These are phyloP conservation scores for Geoglossum cookeanum DNA, from an alignment of 2,329 filamentous ascomycete genomes.

Conservation along the genomic window DNA sequence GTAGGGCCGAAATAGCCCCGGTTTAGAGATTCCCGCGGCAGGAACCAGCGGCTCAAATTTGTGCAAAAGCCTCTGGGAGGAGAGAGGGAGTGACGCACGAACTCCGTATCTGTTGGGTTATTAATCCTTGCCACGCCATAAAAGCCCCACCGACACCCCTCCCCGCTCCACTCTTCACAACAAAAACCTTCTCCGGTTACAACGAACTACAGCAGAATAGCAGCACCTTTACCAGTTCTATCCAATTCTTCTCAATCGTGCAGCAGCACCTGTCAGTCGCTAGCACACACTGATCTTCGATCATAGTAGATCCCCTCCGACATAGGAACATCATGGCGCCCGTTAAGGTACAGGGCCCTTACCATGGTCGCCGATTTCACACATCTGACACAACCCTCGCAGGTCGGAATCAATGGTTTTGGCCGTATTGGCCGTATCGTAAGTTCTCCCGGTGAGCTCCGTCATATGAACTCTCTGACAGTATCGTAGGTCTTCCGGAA, in stretches of 20 bases:
- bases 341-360: neutral
- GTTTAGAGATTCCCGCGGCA: neutral
- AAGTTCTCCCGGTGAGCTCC: slow-evolving; percentile 11
- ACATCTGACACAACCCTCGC: slow-evolving; percentile 18
- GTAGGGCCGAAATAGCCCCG: neutral
- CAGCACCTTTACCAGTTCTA: neutral
- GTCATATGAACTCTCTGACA: neutral
- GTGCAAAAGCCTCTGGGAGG: neutral
- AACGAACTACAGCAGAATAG: neutral
- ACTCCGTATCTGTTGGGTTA: neutral
- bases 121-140: neutral
- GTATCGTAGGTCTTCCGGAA: slow-evolving; percentile 66
- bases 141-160: neutral
- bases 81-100: neutral
- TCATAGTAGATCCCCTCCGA: neutral
- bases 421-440: slow-evolving; percentile 95
- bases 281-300: too few species aligned
- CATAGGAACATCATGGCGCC: neutral
- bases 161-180: neutral
- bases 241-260: neutral
- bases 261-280: neutral
- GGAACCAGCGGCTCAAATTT: neutral
- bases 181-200: neutral
- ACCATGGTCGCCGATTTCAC: neutral
- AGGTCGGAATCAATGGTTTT: slow-evolving; percentile 99